Percentiles rank a stretch among this genome's conserved stretches.
phyloP scores from a whole-genome alignment of 148 eudicot species.

The Vaccinium myrtillus region DNA sequence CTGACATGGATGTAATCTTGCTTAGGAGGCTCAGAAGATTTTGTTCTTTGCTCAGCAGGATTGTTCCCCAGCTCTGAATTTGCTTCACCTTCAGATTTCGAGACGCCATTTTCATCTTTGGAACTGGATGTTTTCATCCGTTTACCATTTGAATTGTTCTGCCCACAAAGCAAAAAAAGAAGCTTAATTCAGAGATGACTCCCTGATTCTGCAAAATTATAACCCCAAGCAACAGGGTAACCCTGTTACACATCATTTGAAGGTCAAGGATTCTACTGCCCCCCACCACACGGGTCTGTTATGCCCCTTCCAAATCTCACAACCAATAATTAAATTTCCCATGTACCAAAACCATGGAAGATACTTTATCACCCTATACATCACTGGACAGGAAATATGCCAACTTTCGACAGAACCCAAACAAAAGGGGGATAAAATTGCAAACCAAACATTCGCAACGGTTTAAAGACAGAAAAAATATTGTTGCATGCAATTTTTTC shows the following conservation, averaged over 20 bases:
- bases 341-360: not conserved
- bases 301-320: not conserved
- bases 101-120: slow-evolving; percentile 43
- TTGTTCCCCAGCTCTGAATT: slow-evolving; percentile 45
- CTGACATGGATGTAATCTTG: slow-evolving; percentile 93
- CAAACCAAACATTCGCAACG: not conserved
- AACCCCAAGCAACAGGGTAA: not conserved
- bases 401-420: not conserved
- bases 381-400: not conserved
- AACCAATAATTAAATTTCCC: not conserved
- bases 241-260: not conserved
- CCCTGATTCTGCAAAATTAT: not conserved
- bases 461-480: not conserved
- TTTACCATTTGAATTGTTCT: slow-evolving; percentile 58
- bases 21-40: slow-evolving; percentile 63
- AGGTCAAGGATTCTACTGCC: not conserved
- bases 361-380: not conserved
- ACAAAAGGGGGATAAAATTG: not conserved
- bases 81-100: slow-evolving; percentile 57
- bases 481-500: not conserved
- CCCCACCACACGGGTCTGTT: not conserved
- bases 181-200: not conserved
- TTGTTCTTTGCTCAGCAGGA: slow-evolving; percentile 46
- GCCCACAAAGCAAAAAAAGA: not conserved
- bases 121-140: slow-evolving; percentile 52